These are phyloP conservation scores for Musa itinerans DNA, from an alignment of 176 grass and related monocot genomes.

Conservation along the genomic window DNA sequence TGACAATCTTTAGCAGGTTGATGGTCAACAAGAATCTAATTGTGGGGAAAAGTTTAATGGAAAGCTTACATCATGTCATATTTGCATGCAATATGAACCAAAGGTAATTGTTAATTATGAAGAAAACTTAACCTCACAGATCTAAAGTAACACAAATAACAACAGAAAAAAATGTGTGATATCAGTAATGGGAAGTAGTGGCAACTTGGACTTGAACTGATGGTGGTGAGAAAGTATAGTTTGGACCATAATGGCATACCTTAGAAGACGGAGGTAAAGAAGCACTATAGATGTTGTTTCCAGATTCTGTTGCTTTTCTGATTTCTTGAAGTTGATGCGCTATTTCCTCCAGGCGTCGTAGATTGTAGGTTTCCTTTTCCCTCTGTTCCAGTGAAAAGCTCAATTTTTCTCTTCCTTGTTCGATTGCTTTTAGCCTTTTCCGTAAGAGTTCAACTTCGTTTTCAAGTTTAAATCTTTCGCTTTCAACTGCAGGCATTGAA, in stretches of 20 bases:
- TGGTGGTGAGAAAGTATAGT: background rate
- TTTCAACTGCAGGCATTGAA: constrained; percentile 19
- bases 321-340: constrained; percentile 68
- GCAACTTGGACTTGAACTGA: background rate
- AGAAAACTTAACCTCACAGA: too few species aligned
- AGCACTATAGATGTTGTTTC: constrained; percentile 23
- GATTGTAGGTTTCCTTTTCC: constrained; percentile 39
- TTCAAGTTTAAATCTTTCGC: constrained; percentile 38
- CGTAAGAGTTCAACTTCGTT: constrained; percentile 59
- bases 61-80: too few species aligned
- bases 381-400: constrained; percentile 32
- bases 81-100: too few species aligned
- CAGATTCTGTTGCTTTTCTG: constrained; percentile 44
- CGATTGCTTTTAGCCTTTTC: constrained; percentile 60
- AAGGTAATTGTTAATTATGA: background rate
- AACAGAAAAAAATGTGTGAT: background rate
- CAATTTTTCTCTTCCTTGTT: constrained; percentile 69
- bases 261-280: constrained; percentile 13
- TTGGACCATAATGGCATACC: background rate
- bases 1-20: too few species aligned
- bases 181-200: background rate
- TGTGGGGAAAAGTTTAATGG: too few species aligned
- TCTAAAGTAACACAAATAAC: background rate
- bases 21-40: too few species aligned
- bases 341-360: constrained; percentile 74